Conservation (phyloP, 2,329 filamentous ascomycete genomes). For the Teratosphaeria destructans region DNA sequence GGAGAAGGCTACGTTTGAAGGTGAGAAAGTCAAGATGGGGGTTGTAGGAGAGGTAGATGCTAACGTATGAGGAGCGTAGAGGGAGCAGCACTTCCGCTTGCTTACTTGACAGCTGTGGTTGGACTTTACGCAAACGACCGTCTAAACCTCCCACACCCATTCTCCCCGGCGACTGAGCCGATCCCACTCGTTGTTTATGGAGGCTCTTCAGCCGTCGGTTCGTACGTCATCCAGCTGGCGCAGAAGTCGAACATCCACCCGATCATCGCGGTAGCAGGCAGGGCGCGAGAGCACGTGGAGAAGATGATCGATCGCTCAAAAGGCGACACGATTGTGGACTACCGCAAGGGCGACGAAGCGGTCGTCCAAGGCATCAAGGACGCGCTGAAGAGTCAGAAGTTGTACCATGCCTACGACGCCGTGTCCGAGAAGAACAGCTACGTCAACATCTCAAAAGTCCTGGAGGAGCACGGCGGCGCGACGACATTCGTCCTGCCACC, state of each 20-base stretch:
- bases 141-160: conserved; percentile 34
- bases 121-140: conserved; percentile 31
- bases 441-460: conserved; percentile 29
- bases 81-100: conserved; percentile 36
- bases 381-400: conserved; percentile 15
- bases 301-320: conserved; percentile 41
- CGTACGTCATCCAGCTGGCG: conserved; percentile 50
- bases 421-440: conserved; percentile 22
- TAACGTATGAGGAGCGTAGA: conserved; percentile 16
- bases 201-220: conserved; percentile 46
- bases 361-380: conserved; percentile 21
- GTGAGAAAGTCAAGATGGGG: conserved; percentile 17
- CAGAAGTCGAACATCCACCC: conserved; percentile 46
- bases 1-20: conserved; percentile 40
- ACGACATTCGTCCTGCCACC: conserved; percentile 25
- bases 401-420: conserved; percentile 25
- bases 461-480: conserved; percentile 23
- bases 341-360: conserved; percentile 34
- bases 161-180: conserved; percentile 21
- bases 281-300: conserved; percentile 41
- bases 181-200: conserved; percentile 37
- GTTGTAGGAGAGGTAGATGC: background rate
- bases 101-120: conserved; percentile 36
- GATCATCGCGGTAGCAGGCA: conserved; percentile 50
- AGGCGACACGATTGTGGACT: conserved; percentile 51